phyloP scores from a whole-genome alignment of 495 filamentous ascomycete genomes.

The Cercophora sp. region DNA sequence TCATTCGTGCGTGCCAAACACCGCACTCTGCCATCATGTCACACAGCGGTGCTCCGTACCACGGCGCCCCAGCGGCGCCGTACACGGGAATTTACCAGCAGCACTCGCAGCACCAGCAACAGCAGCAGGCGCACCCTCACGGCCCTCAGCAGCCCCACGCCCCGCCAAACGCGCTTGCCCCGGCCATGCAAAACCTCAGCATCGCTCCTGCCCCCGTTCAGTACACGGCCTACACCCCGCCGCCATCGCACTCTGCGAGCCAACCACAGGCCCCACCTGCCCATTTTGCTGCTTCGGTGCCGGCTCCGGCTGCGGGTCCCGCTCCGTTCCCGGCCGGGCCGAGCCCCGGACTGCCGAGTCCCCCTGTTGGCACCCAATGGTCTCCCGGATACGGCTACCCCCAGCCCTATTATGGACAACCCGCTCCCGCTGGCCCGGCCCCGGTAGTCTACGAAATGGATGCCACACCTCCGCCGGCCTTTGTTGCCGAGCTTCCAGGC shows the following conservation, averaged over 20 bases:
- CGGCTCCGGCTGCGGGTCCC: neutral
- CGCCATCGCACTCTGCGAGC: too few relatives aligned
- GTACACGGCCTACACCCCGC: neutral
- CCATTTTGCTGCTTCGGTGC: too few relatives aligned
- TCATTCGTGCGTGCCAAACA: too few relatives aligned
- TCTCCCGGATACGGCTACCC: neutral
- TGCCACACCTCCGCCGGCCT: neutral
- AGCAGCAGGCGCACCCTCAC: slow-evolving; percentile 23
- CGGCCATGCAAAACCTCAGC: slow-evolving; percentile 3
- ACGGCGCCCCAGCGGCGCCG: too few relatives aligned
- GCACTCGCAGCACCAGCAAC: slow-evolving; percentile 22
- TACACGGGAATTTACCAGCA: too few relatives aligned
- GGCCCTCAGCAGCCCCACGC: neutral
- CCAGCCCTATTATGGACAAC: too few relatives aligned
- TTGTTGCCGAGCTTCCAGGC: slow-evolving; percentile 16
- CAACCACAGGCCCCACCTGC: too few relatives aligned
- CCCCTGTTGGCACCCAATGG: neutral
- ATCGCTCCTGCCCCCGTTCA: neutral
- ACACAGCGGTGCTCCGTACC: too few relatives aligned
- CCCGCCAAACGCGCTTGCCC: neutral
- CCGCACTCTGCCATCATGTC: too few relatives aligned
- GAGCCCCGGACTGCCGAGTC: neutral
- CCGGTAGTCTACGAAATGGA: slow-evolving; percentile 7
- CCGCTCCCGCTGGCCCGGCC: neutral
- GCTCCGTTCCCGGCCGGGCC: neutral